Conservation (phyloP, 306 rosid species). For the Potentilla sterilis region DNA sequence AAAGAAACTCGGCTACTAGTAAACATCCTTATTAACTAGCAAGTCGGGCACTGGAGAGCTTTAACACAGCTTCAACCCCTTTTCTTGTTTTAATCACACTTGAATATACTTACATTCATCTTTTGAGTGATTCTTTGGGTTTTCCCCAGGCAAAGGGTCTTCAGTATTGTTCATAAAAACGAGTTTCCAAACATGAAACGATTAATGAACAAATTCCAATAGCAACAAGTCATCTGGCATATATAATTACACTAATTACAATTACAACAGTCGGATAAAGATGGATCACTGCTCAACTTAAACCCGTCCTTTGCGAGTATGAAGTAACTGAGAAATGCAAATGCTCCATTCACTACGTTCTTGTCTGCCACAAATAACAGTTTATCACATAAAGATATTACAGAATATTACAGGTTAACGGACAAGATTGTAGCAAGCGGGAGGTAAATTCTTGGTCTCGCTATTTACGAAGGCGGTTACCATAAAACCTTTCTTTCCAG, state of each 20-base stretch:
- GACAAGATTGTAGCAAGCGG: too few species aligned
- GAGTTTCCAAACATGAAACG: not conserved
- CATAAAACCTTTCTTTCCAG: not conserved
- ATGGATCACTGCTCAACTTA: not conserved
- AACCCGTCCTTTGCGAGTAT: not conserved
- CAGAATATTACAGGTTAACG: too few species aligned
- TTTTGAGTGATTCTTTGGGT: too few species aligned
- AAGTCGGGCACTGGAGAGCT: too few species aligned
- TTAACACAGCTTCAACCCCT: too few species aligned
- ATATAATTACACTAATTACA: not conserved
- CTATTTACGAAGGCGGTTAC: not conserved
- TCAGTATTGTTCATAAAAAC: not conserved
- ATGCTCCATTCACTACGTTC: too few species aligned
- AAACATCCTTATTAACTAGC: too few species aligned
- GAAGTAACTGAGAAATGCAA: not conserved
- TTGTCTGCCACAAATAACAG: not conserved
- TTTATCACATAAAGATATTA: too few species aligned
- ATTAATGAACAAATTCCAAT: not conserved
- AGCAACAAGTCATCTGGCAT: not conserved
- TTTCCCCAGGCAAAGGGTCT: too few species aligned
- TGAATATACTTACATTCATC: too few species aligned
- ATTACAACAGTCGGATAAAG: not conserved
- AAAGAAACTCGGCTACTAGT: too few species aligned
- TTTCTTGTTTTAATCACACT: too few species aligned
- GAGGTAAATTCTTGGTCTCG: not conserved